A percentile compares a stretch with the other conserved stretches of the same genome.
Conservation (phyloP, 805 yeast species). For the Candida qinlingensis region DNA sequence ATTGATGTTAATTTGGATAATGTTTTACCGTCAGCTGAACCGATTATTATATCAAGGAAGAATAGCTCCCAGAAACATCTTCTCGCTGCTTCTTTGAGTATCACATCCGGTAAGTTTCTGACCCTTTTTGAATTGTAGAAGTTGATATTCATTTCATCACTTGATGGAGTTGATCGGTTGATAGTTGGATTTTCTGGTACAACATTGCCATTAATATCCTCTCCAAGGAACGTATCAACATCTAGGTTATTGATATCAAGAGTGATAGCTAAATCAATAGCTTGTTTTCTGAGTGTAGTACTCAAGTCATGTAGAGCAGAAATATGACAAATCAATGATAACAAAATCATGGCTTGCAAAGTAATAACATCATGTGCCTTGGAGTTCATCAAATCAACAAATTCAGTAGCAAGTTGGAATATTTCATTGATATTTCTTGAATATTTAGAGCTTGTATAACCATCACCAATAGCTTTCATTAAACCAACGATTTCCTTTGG, state of each 20-base stretch:
- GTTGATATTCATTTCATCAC: slow-evolving; percentile 21
- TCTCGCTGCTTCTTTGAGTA: slow-evolving; percentile 30
- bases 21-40: slow-evolving; percentile 47
- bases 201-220: slow-evolving; percentile 23
- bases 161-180: slow-evolving; percentile 11
- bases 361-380: slow-evolving; percentile 36
- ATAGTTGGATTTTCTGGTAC: background rate
- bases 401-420: slow-evolving; percentile 31
- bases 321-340: slow-evolving; percentile 42
- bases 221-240: slow-evolving; percentile 17
- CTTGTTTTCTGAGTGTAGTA: slow-evolving; percentile 35
- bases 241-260: slow-evolving; percentile 38
- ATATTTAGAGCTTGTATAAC: slow-evolving; percentile 34
- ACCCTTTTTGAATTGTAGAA: slow-evolving; percentile 21
- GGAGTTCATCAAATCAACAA: slow-evolving; percentile 26
- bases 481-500: slow-evolving; percentile 38
- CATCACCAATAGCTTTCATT: slow-evolving; percentile 47
- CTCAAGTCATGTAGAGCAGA: slow-evolving; percentile 47
- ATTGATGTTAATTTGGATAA: slow-evolving; percentile 34
- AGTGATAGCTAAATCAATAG: slow-evolving; percentile 33
- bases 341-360: slow-evolving; percentile 36
- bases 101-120: slow-evolving; percentile 13
- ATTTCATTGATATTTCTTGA: slow-evolving; percentile 36
- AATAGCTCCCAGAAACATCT: slow-evolving; percentile 48
- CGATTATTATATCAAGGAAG: slow-evolving; percentile 47